Conservation (phyloP, 768 basidiomycete species). For the Cyclocybe cylindracea region DNA sequence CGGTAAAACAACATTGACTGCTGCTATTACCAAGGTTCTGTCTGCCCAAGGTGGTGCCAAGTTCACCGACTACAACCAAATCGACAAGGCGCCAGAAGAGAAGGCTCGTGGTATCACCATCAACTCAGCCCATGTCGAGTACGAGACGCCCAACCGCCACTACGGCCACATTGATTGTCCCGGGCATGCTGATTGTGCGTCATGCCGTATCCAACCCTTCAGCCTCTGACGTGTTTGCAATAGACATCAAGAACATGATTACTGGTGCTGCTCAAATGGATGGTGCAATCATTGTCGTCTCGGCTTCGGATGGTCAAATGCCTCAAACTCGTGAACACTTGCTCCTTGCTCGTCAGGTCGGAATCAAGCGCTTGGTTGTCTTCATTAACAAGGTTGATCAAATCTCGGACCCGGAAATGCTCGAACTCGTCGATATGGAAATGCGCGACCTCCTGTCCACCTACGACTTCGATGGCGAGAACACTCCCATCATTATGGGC, state of each 20-base stretch:
- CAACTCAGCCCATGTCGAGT: constrained; percentile 98
- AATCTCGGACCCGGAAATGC: constrained; percentile 96
- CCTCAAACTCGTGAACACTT: constrained; percentile 99
- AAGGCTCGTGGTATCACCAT: constrained; percentile 99
- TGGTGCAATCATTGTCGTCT: constrained; percentile 93
- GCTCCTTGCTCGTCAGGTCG: constrained; percentile 96
- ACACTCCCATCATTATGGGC: constrained; percentile 98
- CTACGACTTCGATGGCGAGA: constrained; percentile 96
- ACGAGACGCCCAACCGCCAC: constrained; percentile 87
- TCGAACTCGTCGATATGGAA: constrained; percentile 99
- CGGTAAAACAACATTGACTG: constrained; percentile 96
- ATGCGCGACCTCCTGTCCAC: constrained; percentile 92
- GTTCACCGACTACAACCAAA: constrained; percentile 96
- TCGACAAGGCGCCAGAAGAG: constrained; percentile 99
- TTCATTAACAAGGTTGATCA: constrained; percentile 99
- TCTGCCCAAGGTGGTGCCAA: constrained; percentile 72
- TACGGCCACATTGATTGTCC: constrained; percentile 99
- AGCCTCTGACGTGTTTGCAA: constrained; percentile 7
- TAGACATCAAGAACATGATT: constrained; percentile 98
- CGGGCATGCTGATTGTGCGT: constrained; percentile 90
- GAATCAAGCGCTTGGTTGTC: constrained; percentile 95
- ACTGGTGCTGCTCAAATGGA: constrained; percentile 99
- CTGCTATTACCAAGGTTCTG: constrained; percentile 93
- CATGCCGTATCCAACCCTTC: constrained; percentile 3
- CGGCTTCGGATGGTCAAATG: constrained; percentile 99